phyloP scores from a whole-genome alignment of 1,139 yeast species.

The Candida pseudoviswanathii region DNA sequence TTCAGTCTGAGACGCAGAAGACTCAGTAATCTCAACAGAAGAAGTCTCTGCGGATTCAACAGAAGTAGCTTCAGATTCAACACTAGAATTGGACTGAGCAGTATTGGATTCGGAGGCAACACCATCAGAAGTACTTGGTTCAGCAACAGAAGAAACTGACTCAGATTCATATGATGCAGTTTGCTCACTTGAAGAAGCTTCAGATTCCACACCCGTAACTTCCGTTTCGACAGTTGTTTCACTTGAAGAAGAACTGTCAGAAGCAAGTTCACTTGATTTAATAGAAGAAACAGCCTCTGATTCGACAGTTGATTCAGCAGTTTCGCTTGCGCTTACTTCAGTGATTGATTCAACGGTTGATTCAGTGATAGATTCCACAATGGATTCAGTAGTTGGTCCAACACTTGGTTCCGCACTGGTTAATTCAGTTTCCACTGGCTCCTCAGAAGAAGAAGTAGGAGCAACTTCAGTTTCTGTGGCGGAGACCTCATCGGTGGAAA shows the following conservation, averaged over 20 bases:
- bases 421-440: not conserved
- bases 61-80: not conserved
- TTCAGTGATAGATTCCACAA: not conserved
- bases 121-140: constrained; percentile 23
- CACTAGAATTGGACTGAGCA: not conserved
- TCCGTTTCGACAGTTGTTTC: too few species aligned
- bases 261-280: too few species aligned
- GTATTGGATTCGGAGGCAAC: too few species aligned
- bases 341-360: not conserved
- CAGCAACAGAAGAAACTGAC: not conserved
- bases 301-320: not conserved
- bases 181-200: too few species aligned
- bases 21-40: not conserved
- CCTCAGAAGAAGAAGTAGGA: constrained; percentile 12
- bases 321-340: not conserved
- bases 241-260: too few species aligned
- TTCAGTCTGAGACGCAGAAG: too few species aligned
- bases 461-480: constrained; percentile 1
- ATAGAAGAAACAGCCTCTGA: too few species aligned
- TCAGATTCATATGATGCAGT: constrained; percentile 8
- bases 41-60: not conserved
- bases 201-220: too few species aligned
- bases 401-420: not conserved
- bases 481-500: not conserved
- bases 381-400: not conserved